phyloP scores from a whole-genome alignment of 2,329 filamentous ascomycete genomes.

The Verticillium zaregamsianum region DNA sequence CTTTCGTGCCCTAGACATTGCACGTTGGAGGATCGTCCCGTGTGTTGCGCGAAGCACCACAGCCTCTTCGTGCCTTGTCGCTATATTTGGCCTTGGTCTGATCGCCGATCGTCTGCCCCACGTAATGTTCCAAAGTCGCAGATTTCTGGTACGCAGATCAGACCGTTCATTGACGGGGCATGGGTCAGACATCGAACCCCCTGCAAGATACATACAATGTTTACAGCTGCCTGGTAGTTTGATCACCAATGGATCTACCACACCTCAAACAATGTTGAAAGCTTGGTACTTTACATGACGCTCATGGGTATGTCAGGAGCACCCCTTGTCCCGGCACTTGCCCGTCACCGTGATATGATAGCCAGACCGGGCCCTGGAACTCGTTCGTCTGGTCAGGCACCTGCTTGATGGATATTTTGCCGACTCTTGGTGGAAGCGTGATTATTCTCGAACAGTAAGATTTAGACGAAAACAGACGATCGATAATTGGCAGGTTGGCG shows the following conservation, averaged over 20 bases:
- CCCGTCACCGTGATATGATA: too few species aligned
- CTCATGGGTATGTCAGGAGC: neutral
- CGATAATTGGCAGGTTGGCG: too few species aligned
- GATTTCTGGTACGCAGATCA: neutral
- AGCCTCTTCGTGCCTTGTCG: neutral
- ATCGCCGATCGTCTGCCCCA: neutral
- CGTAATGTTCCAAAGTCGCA: neutral
- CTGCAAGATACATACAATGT: neutral
- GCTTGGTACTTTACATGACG: neutral
- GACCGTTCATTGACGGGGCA: neutral
- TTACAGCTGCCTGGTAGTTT: neutral
- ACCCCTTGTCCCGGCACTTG: neutral
- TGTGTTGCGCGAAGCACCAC: neutral
- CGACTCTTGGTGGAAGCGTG: too few species aligned
- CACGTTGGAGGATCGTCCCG: neutral
- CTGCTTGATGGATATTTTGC: too few species aligned
- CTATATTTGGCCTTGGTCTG: neutral
- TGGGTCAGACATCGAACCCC: neutral
- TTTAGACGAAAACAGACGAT: too few species aligned
- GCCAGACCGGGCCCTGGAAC: too few species aligned
- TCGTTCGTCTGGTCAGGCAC: too few species aligned
- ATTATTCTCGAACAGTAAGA: too few species aligned
- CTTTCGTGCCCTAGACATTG: neutral
- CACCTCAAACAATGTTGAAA: neutral
- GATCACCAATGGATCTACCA: neutral